Conservation (phyloP, 345 rosid genomes). For the Citrus sinensis region DNA sequence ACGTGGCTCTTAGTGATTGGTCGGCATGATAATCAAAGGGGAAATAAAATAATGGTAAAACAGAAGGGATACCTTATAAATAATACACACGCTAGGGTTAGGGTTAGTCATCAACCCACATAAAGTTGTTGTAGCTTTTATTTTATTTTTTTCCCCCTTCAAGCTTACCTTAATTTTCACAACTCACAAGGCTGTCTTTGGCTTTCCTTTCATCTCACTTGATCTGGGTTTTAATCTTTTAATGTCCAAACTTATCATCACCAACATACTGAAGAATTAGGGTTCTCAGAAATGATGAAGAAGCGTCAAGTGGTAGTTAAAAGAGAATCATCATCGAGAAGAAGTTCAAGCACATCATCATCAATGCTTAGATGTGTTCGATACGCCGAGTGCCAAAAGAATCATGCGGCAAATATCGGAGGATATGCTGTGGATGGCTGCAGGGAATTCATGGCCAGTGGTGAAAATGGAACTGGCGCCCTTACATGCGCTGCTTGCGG, state of each 20-base stretch:
- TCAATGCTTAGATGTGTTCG: constrained; percentile 29
- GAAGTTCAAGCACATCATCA: constrained; percentile 38
- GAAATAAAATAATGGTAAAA: constrained; percentile 33
- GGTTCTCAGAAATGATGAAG: constrained; percentile 40
- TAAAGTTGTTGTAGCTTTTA: constrained; percentile 13
- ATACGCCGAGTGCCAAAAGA: constrained; percentile 73
- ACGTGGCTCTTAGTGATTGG: constrained; percentile 31
- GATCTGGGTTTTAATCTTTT: constrained; percentile 3
- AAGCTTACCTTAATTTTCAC: constrained; percentile 3
- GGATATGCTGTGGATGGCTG: constrained; percentile 82
- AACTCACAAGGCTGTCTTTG: constrained; percentile 2
- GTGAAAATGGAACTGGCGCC: constrained; percentile 44
- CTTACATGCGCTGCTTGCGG: constrained; percentile 72
- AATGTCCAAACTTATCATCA: constrained; percentile 20
- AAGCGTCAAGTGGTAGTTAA: constrained; percentile 47
- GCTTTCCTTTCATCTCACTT: not conserved
- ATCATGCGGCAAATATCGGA: constrained; percentile 73
- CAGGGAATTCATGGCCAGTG: constrained; percentile 72
- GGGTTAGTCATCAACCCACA: constrained; percentile 46
- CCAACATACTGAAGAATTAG: constrained; percentile 14
- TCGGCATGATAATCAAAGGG: constrained; percentile 23
- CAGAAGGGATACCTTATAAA: constrained; percentile 34
- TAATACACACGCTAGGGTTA: constrained; percentile 48
- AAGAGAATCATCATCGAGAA: constrained; percentile 17
- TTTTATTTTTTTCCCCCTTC: not conserved